These are phyloP conservation scores for Ilyonectria robusta DNA, from an alignment of 2,329 filamentous ascomycete genomes.

Conservation along the genomic window DNA sequence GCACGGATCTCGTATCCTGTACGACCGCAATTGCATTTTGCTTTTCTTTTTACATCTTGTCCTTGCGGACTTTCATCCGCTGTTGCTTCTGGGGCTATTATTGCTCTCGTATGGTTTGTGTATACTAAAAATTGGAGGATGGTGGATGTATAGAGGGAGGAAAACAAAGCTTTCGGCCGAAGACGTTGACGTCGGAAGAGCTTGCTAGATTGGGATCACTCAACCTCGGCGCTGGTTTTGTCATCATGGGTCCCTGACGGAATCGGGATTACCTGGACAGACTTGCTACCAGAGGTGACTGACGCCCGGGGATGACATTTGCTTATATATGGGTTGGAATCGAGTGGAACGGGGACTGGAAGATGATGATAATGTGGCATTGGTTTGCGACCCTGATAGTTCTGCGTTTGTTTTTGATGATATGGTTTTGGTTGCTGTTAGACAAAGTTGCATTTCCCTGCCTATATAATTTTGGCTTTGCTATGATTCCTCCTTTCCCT, in stretches of 20 bases:
- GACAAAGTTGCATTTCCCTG: constrained; percentile 12
- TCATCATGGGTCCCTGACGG: background rate
- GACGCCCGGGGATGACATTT: background rate
- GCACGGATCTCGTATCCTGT: constrained; percentile 14
- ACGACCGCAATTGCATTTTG: constrained; percentile 11
- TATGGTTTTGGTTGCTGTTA: constrained; percentile 14
- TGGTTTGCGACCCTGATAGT: constrained; percentile 13
- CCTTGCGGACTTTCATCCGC: background rate
- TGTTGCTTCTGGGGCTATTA: constrained; percentile 14
- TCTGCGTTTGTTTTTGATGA: background rate
- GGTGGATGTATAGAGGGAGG: constrained; percentile 20
- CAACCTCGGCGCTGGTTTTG: background rate
- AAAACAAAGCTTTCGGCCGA: constrained; percentile 3
- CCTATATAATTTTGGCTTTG: background rate
- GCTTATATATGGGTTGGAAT: background rate
- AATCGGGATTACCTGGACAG: background rate
- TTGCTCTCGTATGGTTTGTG: constrained; percentile 18
- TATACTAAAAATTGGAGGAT: constrained; percentile 22
- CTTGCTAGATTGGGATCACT: constrained; percentile 9
- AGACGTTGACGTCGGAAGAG: constrained; percentile 24
- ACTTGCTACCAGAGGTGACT: background rate
- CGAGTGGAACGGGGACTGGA: constrained; percentile 3
- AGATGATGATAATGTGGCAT: constrained; percentile 31
- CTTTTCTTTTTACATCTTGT: constrained; percentile 7
- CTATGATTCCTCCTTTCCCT: background rate